Evolutionary conservation across 2,329 filamentous ascomycete species (phyloP).

Genomic region (Keithomyces neogunnii): DNA sequence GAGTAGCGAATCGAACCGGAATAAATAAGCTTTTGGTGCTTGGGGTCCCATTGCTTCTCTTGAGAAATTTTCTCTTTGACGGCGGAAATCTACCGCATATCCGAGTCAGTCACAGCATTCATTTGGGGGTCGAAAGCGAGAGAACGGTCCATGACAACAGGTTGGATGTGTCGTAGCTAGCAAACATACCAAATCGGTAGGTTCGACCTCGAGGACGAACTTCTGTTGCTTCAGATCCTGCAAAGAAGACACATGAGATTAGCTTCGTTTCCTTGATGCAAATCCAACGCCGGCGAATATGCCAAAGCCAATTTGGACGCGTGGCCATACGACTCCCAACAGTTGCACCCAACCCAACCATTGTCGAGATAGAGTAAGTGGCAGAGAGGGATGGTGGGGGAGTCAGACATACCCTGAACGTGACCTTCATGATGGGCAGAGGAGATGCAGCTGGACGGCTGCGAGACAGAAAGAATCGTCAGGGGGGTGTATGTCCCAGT

Average conservation of each 20-base stretch:
- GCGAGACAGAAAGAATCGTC: conserved; percentile 3
- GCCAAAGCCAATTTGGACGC: too few relatives aligned
- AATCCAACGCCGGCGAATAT: background rate
- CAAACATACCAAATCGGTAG: conserved; percentile 73
- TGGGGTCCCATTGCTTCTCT: conserved; percentile 90
- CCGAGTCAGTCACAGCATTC: conserved; percentile 9
- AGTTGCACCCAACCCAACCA: background rate
- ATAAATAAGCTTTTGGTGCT: conserved; percentile 93
- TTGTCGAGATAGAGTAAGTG: background rate
- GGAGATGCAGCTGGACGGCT: conserved; percentile 19
- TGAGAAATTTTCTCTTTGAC: conserved; percentile 88
- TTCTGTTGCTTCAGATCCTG: conserved; percentile 98
- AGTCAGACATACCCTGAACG: conserved; percentile 47
- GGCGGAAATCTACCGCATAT: conserved; percentile 58
- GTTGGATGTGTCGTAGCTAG: conserved; percentile 17
- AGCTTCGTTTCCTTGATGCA: background rate
- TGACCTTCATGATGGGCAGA: conserved; percentile 56
- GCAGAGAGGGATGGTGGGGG: conserved; percentile 7
- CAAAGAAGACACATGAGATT: conserved; percentile 1
- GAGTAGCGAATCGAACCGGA: conserved; percentile 56
- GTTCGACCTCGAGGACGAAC: conserved; percentile 92
- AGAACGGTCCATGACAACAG: conserved; percentile 3
- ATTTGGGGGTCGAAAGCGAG: conserved; percentile 7
- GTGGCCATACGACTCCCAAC: background rate
- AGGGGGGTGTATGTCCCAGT: background rate